phyloP scores from a whole-genome alignment of 2,329 filamentous ascomycete genomes.

The Drechslera avenae region DNA sequence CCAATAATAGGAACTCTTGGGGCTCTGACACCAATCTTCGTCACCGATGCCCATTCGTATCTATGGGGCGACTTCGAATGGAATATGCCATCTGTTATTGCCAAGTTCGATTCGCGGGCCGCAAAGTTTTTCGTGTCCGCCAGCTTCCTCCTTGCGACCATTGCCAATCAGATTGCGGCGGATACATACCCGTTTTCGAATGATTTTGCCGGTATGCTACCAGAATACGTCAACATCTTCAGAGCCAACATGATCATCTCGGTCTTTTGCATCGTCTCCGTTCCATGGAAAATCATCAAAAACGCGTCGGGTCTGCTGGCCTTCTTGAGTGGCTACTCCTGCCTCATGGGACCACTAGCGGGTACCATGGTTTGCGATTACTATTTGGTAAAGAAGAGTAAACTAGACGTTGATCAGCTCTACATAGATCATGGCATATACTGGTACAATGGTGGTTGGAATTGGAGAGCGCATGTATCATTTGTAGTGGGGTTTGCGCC shows the following conservation, averaged over 20 bases:
- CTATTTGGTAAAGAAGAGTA: constrained; percentile 44
- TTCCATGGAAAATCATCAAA: constrained; percentile 48
- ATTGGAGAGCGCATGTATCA: constrained; percentile 43
- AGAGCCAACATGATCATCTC: constrained; percentile 43
- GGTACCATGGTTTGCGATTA: constrained; percentile 45
- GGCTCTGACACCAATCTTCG: constrained; percentile 56
- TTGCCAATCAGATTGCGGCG: constrained; percentile 52
- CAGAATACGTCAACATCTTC: constrained; percentile 47
- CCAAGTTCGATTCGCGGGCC: constrained; percentile 51
- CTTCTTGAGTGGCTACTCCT: constrained; percentile 46
- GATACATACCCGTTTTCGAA: constrained; percentile 48
- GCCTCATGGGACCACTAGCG: constrained; percentile 45
- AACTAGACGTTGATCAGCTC: constrained; percentile 42
- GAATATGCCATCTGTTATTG: constrained; percentile 57
- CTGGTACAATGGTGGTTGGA: constrained; percentile 41
- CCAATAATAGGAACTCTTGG: constrained; percentile 56
- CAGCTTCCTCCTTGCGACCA: constrained; percentile 51
- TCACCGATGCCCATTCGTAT: constrained; percentile 53
- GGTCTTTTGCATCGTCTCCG: constrained; percentile 42
- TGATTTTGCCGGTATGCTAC: constrained; percentile 41
- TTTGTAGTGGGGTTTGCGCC: constrained; percentile 41
- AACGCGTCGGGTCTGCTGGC: constrained; percentile 43
- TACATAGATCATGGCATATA: constrained; percentile 43
- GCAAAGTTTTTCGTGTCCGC: constrained; percentile 51
- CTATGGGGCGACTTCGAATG: constrained; percentile 56